Percentiles rank a stretch among this genome's conserved stretches.
Evolutionary conservation across 2,329 filamentous ascomycete species (phyloP).

Genomic region (Calonectria ilicicola): DNA sequence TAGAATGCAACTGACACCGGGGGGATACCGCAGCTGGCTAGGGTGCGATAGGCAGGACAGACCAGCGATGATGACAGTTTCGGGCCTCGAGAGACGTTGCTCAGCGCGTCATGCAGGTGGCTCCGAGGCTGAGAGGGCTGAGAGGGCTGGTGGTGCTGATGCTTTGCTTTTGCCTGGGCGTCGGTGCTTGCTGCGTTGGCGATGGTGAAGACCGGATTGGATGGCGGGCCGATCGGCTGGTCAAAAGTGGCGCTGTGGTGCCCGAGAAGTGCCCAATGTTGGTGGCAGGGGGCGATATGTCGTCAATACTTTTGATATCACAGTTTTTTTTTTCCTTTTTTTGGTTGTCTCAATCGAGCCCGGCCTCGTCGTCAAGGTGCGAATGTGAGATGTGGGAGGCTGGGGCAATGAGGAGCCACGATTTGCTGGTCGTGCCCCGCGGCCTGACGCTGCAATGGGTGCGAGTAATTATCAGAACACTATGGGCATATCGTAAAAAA

Average conservation of each 20-base stretch:
- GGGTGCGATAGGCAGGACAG: slow-evolving; percentile 5
- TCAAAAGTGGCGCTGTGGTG: slow-evolving; percentile 7
- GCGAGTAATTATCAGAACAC: neutral
- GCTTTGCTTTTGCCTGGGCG: slow-evolving; percentile 14
- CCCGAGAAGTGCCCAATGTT: neutral
- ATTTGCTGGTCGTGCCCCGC: slow-evolving; percentile 3
- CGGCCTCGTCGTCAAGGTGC: slow-evolving; percentile 2
- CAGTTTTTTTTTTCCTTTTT: neutral
- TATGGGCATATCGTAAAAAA: neutral
- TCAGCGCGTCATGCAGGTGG: slow-evolving; percentile 14
- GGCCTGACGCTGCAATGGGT: neutral
- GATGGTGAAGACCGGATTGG: neutral
- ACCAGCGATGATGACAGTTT: slow-evolving; percentile 1
- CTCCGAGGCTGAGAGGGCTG: slow-evolving; percentile 5
- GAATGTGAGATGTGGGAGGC: slow-evolving; percentile 21
- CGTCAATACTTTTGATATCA: neutral
- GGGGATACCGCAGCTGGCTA: slow-evolving; percentile 7
- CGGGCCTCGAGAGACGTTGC: neutral
- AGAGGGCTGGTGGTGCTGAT: neutral
- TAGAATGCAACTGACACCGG: slow-evolving; percentile 13
- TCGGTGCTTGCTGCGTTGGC: neutral
- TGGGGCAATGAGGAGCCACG: slow-evolving; percentile 5
- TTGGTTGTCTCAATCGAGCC: neutral
- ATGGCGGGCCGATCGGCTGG: slow-evolving; percentile 3
- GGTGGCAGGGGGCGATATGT: neutral